Conservation (phyloP, 129 eudicot genomes). For the Artemisia annua region DNA sequence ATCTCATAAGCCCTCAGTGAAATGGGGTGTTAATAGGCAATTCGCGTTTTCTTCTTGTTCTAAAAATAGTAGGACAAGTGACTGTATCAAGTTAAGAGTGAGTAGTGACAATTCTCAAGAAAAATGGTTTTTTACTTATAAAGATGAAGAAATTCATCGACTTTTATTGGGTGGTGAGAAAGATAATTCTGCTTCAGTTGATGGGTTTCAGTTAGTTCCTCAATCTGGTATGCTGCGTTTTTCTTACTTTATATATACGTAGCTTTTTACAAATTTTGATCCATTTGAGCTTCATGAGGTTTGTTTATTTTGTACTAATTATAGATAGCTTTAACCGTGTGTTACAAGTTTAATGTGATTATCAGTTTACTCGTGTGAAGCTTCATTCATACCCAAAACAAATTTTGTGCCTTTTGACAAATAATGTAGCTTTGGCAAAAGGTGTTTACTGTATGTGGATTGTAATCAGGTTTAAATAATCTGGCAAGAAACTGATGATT, state of each 20-base stretch:
- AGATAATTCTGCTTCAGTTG: constrained; percentile 46
- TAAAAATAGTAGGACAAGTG: neutral
- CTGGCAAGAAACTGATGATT: neutral
- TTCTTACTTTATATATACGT: no score
- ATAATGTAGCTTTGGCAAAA: no score
- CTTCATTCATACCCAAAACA: neutral
- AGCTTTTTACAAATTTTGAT: no score
- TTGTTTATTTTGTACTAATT: neutral
- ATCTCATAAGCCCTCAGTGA: neutral
- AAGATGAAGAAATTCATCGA: constrained; percentile 32
- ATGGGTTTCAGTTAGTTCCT: constrained; percentile 56
- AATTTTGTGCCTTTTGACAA: neutral
- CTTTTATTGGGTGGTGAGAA: constrained; percentile 47
- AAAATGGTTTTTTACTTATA: no score
- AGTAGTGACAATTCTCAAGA: constrained; percentile 16
- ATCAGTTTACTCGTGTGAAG: neutral
- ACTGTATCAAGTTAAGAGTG: constrained; percentile 7
- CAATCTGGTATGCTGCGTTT: constrained; percentile 45
- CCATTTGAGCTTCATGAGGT: no score
- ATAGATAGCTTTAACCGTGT: no score
- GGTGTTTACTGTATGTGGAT: no score
- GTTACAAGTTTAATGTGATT: neutral
- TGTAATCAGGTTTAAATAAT: neutral
- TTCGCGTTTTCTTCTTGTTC: neutral
- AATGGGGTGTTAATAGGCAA: neutral